Evolutionary conservation across 1,139 yeast genomes (phyloP), one percentile per base, ranked within the genome.

Genomic region (Sugiyamaella paludigena): DNA sequence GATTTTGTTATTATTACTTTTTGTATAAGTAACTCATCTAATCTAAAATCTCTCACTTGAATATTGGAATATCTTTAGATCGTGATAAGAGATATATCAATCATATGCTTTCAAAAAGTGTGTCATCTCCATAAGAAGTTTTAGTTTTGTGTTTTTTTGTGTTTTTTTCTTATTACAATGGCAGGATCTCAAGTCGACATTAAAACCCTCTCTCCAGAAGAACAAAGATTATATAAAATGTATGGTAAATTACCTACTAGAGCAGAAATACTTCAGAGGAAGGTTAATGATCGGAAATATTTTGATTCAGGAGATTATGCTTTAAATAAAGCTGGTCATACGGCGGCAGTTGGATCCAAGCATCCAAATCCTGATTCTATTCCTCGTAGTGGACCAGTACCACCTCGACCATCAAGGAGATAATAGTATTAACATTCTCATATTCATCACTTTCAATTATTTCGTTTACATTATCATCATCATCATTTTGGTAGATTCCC

Each of bases 261-360:
- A 49, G 86, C 86, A 52, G 97, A 91, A 57, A 75, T 92, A 34
- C 77, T 92, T 53, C 78, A 87, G 50, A 81, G 85, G 57, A 88
- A 87, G 67, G 63, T 72, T 34, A 68, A 66, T 66, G 98, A 92
- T 60, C 82, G 96, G 62, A 89, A 89, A 70, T 92, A 85, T 69
- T 94, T 92, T 64, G 99, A 92, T 63, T 87, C 96, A 53, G 98
- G 98, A 19, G 99, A 92, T 69, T 92, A 94, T 66, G 98, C 98
- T 26, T 80, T 92, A 80, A 88, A 87, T 57, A 84, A 89, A 60
- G 87, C 82, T 6, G 81, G 80, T 47, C 64, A 67, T n/a, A 58
- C 64, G 13, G 61, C 66, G 31, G 58, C 65, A 31, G 64, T 71
- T 27, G 77, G 76, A 8, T 61, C 69, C 29, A 67, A 68, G 49